Evolutionary conservation across 2,329 filamentous ascomycete genomes (phyloP).

Genomic region (Aureobasidium sp.): DNA sequence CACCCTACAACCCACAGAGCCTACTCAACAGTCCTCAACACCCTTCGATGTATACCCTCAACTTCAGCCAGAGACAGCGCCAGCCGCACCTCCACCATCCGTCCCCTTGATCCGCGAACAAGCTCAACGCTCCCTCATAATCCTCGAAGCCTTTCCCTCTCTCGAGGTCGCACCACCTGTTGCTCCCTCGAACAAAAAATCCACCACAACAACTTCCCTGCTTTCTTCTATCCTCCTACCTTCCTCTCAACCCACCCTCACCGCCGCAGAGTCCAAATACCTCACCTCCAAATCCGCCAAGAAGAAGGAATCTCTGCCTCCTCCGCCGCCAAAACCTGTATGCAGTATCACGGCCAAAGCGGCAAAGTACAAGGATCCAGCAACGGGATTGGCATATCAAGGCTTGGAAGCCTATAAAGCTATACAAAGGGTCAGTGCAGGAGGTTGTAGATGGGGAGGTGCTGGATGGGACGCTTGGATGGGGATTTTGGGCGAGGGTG

Average conservation of each 20-base stretch:
- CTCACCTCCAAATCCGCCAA: slow-evolving; percentile 43
- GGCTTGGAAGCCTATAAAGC: slow-evolving; percentile 74
- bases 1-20: not conserved
- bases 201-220: slow-evolving; percentile 25
- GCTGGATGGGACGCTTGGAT: slow-evolving; percentile 74
- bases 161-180: slow-evolving; percentile 17
- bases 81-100: slow-evolving; percentile 14
- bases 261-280: slow-evolving; percentile 41
- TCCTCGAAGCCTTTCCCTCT: slow-evolving; percentile 27
- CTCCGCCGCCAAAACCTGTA: slow-evolving; percentile 31
- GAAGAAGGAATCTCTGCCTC: slow-evolving; percentile 30
- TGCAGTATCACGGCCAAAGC: slow-evolving; percentile 79
- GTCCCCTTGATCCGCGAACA: slow-evolving; percentile 26
- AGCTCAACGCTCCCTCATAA: slow-evolving; percentile 27
- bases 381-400: slow-evolving; percentile 72
- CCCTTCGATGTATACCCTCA: slow-evolving; percentile 1
- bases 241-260: slow-evolving; percentile 41
- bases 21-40: slow-evolving; percentile 1
- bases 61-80: slow-evolving; percentile 2
- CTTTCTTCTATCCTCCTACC: slow-evolving; percentile 50
- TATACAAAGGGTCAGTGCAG: slow-evolving; percentile 63
- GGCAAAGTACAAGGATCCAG: slow-evolving; percentile 76
- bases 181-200: not conserved
- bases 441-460: slow-evolving; percentile 72
- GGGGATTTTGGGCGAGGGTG: slow-evolving; percentile 43